phyloP scores from a whole-genome alignment of 176 grass and related monocot species.

The Oryza glaberrima region DNA sequence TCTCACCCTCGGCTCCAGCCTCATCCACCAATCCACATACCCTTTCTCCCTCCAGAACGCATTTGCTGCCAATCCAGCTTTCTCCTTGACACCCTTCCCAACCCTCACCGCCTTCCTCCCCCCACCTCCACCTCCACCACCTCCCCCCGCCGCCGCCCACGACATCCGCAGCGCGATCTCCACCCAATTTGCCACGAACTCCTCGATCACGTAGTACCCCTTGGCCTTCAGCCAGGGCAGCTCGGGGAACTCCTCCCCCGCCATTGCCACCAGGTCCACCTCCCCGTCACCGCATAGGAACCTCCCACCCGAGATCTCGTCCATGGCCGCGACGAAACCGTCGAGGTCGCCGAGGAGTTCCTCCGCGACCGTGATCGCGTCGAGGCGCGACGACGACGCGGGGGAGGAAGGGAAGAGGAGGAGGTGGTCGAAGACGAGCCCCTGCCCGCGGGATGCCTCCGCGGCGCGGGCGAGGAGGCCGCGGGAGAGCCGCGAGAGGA shows the following conservation, averaged over 20 bases:
- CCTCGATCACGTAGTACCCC: constrained; percentile 86
- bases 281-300: constrained; percentile 64
- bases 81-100: constrained; percentile 73
- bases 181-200: constrained; percentile 73
- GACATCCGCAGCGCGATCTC: constrained; percentile 82
- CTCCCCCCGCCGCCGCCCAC: constrained; percentile 56
- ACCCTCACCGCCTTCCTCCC: constrained; percentile 63
- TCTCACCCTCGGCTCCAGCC: constrained; percentile 65
- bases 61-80: constrained; percentile 66
- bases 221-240: constrained; percentile 83
- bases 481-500: constrained; percentile 80
- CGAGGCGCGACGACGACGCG: constrained; percentile 24
- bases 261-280: constrained; percentile 41
- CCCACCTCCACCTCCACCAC: constrained; percentile 41
- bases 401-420: constrained; percentile 70
- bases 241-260: constrained; percentile 61
- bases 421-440: constrained; percentile 38
- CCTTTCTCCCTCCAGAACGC: constrained; percentile 97
- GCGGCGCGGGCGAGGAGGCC: constrained; percentile 76
- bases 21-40: constrained; percentile 89
- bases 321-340: constrained; percentile 79
- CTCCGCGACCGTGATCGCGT: constrained; percentile 74
- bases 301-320: constrained; percentile 69
- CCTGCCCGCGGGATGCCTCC: constrained; percentile 42
- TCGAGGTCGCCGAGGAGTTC: constrained; percentile 65